Evolutionary conservation across 352 stramenopile species (phyloP).

Genomic region (Plasmopara muralis): DNA sequence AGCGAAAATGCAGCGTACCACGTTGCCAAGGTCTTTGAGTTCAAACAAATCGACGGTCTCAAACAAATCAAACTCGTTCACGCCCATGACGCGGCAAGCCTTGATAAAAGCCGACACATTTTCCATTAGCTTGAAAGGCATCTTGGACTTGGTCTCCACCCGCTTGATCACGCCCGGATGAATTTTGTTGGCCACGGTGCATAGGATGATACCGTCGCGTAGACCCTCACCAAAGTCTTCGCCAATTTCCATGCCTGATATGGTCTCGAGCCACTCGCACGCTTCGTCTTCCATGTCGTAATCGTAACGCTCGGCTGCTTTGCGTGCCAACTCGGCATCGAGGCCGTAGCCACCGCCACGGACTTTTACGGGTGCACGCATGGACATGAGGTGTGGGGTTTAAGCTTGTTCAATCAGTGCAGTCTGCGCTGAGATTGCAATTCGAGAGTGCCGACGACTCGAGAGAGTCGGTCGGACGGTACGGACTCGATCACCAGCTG

Average conservation of each 20-base stretch:
- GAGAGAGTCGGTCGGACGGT: slow-evolving; percentile 17
- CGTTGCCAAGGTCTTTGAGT: slow-evolving; percentile 78
- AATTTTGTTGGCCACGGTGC: slow-evolving; percentile 78
- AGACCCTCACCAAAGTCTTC: slow-evolving; percentile 76
- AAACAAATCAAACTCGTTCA: slow-evolving; percentile 88
- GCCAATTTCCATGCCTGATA: slow-evolving; percentile 70
- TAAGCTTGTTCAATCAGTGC: slow-evolving; percentile 1
- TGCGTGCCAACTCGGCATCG: slow-evolving; percentile 83
- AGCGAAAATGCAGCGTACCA: slow-evolving; percentile 74
- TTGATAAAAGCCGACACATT: slow-evolving; percentile 85
- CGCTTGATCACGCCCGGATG: slow-evolving; percentile 52
- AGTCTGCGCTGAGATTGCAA: slow-evolving; percentile 9
- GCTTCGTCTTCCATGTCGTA: slow-evolving; percentile 82
- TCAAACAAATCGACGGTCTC: slow-evolving; percentile 88
- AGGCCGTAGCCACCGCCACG: slow-evolving; percentile 82
- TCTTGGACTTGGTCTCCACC: slow-evolving; percentile 78
- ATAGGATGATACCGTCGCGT: slow-evolving; percentile 77
- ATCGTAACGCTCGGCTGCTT: slow-evolving; percentile 84
- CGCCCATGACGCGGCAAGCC: slow-evolving; percentile 74
- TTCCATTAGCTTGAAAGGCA: slow-evolving; percentile 92
- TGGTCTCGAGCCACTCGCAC: slow-evolving; percentile 77
- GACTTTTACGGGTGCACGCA: slow-evolving; percentile 46
- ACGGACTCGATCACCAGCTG: slow-evolving; percentile 2
- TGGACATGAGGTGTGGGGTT: slow-evolving; percentile 11
- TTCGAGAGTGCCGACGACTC: slow-evolving; percentile 18